Base-by-base conservation (phyloP, 805 yeast genomes). In the Candida sphagnicola region DNA sequence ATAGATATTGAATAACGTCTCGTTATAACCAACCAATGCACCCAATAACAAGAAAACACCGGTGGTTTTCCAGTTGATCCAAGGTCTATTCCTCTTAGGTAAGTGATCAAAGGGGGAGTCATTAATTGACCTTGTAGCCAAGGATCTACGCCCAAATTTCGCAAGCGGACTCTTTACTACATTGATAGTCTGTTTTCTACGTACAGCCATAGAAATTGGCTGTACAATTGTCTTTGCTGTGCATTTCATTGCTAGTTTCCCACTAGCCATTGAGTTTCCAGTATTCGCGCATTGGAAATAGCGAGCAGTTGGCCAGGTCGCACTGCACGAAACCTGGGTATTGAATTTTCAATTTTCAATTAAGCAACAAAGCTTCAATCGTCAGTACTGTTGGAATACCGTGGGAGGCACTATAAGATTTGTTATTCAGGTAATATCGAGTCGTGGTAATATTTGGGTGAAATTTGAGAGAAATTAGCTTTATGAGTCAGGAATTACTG, bases 71-170 rank as follows among this genome's bases (percentile, higher is more conserved):
- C 68, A 63, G 34, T 48, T 57, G 31, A 64, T 34, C 49, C 53
- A 64, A 5, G 56, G 51, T 30, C 47, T 51, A 18, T 43, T 49
- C 12, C 44, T 37, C 21, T 39, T 45, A 8, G 61, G 59, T 8
- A 60, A 41, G 33, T 56, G 53, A 35, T 56, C 64, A 26, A 62
- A 55, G 2, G 67, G 67, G 0, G 65, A 59, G 35, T 61, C 67
- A 25, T 45, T 39, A 13, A 46, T 59, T 10, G 50, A 44, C 37
- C 68, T 44, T 13, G 62, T 59, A n/a, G 49, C 59, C 39, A 52
- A 56, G 11, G 25, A 30, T 35, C 53, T 21, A 10, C 24, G 8
- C 8, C 24, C 10, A 21, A 6, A 6, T 21, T 21, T 21, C 24
- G 24, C 24, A 6, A 21, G 10, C 6, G 8, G 10, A 21, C 10